Base-by-base conservation (phyloP, 2,329 filamentous ascomycete species). In the Penicillium sp. region DNA sequence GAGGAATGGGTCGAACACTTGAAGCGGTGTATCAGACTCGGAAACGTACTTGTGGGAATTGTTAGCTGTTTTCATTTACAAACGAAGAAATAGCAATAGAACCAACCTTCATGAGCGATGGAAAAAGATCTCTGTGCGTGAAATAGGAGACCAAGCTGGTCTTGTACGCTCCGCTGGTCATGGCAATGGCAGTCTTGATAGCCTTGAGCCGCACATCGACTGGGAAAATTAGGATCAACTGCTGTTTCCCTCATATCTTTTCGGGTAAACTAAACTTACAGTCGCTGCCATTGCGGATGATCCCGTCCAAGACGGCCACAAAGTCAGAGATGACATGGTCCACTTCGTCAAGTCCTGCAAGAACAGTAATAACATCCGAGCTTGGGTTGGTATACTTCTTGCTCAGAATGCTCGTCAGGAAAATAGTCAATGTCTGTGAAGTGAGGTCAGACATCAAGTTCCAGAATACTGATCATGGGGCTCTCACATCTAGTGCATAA, bases 361-460 rank as follows among this genome's bases (percentile, higher is more conserved):
- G 81, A 32, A 97, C 82, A 53, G 87, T 86, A 67, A 99, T 96
- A 64, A 97, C 89, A 74, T 97, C 94, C 46, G 94, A 94, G 72
- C 91, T 97, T 6, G 92, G 90, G 67, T 97, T 97, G 23, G 90
- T 91, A 73, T 96, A 99, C 71, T 88, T 91, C 76, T 97, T 99
- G 54, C 84, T 84, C 58, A 97, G 79, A 16, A 96, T 82, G 51
- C 86, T 85, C 46, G 87, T 86, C 69, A 99, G 82, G 74, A 97
- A 97, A 44, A 89, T 86, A 72, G 88, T 91, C 68, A 97, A 82
- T 57, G 92, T 97, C 90, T 97, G 72, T 4, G 6, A 38, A 66
- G 62, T 13, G 51, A 62, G 74, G 77, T 70, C 76, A 78, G 79
- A 67, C 2, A 76, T 23, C 50, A 13, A 49, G 60, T 46, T 44